Evolutionary conservation across 208 protist species (phyloP), one percentile per base, ranked within the genome.

Genomic region (Trypanosoma boissoni): DNA sequence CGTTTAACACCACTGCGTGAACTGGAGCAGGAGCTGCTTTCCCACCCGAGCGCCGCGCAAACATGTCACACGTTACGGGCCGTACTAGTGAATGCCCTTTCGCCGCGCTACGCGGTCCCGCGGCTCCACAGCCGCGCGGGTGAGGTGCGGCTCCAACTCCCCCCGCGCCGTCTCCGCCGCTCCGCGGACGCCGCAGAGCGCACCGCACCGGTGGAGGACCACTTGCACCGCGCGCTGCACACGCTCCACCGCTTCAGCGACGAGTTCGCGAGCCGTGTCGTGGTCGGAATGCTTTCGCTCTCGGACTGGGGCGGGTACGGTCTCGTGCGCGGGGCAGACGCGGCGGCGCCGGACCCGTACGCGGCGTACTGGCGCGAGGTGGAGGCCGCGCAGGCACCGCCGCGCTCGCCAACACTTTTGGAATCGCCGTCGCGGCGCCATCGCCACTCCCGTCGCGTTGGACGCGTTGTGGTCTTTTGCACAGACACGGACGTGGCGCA

Each of bases 401-500:
- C n/a, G n/a, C n/a, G n/a, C n/a, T n/a, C n/a, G n/a, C n/a, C n/a
- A n/a, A n/a, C n/a, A n/a, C n/a, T n/a, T n/a, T n/a, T n/a, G n/a
- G n/a, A n/a, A n/a, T n/a, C n/a, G n/a, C n/a, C n/a, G n/a, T n/a
- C n/a, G n/a, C n/a, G n/a, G n/a, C n/a, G n/a, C n/a, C n/a, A n/a
- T n/a, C n/a, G n/a, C n/a, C n/a, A n/a, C n/a, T n/a, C n/a, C n/a
- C n/a, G 50, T 36, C 77, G 72, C 29, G 57, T 64, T 14, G 74
- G 74, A 14, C 78, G 86, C 37, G 77, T 90, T 12, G 64, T 88
- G 12, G 73, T 91, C 29, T 93, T 86, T 61, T 77, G 65, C 7
- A 68, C 58, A 34, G 76, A 93, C 46, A 50, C 64, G n/a, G 41
- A 62, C 1, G 42, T 86, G 18, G 86, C 86, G 10, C 60, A 53